Evolutionary conservation across 176 grass and related monocot species (phyloP).

Genomic region (Elymus sibiricus): DNA sequence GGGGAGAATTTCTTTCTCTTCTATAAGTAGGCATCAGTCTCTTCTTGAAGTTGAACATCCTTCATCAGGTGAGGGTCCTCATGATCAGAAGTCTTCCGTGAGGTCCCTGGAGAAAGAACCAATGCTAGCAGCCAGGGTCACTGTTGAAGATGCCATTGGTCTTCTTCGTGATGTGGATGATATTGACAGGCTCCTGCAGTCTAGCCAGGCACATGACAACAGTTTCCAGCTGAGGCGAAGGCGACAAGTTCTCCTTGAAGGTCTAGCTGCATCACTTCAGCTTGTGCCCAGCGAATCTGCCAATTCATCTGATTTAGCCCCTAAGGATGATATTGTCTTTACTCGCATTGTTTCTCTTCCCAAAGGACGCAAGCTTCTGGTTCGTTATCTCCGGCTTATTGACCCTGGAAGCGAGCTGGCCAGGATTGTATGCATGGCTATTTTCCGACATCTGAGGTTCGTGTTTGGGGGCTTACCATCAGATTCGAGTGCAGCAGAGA

Average conservation of each 20-base stretch:
- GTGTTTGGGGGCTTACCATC: constrained; percentile 89
- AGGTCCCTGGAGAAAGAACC: constrained; percentile 84
- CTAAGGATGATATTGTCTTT: constrained; percentile 88
- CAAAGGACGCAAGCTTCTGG: constrained; percentile 83
- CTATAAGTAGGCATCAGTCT: constrained; percentile 67
- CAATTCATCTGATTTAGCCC: constrained; percentile 58
- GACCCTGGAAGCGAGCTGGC: constrained; percentile 74
- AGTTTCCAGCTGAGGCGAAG: constrained; percentile 74
- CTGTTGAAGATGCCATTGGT: constrained; percentile 77
- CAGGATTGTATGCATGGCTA: constrained; percentile 87
- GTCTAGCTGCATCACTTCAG: constrained; percentile 84
- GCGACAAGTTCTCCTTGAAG: constrained; percentile 80
- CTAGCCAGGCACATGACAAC: constrained; percentile 77
- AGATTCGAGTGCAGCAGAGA: constrained; percentile 73
- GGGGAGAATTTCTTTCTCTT: constrained; percentile 77
- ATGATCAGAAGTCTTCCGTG: constrained; percentile 64
- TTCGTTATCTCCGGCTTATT: constrained; percentile 70
- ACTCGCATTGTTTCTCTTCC: constrained; percentile 81
- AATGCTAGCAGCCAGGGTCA: constrained; percentile 78
- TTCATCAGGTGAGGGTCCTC: constrained; percentile 43
- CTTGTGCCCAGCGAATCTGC: constrained; percentile 57
- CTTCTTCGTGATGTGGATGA: constrained; percentile 91
- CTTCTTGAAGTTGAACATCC: constrained; percentile 78
- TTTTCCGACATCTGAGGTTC: constrained; percentile 88
- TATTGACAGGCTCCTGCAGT: constrained; percentile 71